Conservation (phyloP, 1,139 yeast genomes). For the Suhomyces bolitotheri region DNA sequence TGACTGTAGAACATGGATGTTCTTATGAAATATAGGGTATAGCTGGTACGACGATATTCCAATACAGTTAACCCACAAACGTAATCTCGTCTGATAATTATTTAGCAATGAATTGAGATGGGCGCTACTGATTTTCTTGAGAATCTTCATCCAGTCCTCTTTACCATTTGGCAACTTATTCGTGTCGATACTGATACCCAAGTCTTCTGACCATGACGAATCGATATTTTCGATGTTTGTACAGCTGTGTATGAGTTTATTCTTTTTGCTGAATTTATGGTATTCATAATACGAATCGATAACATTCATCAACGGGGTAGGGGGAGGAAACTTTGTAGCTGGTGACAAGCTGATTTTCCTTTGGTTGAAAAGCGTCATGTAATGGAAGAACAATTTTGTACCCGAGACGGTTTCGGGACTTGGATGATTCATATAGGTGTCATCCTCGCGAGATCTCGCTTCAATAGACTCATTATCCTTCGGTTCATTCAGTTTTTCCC, state of each 20-base stretch:
- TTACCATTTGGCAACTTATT: conserved; percentile 37
- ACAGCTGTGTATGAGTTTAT: conserved; percentile 23
- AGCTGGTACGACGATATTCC: conserved; percentile 42
- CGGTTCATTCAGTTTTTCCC: neutral
- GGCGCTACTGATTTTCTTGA: conserved; percentile 36
- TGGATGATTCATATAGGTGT: conserved; percentile 1
- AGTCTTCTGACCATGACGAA: conserved; percentile 27
- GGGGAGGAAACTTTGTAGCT: conserved; percentile 65
- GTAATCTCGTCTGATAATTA: conserved; percentile 35
- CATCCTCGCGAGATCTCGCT: neutral
- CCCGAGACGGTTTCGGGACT: conserved; percentile 5
- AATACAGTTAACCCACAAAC: conserved; percentile 45
- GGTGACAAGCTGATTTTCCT: conserved; percentile 74
- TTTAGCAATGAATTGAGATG: conserved; percentile 29
- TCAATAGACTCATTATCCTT: neutral
- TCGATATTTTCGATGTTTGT: conserved; percentile 22
- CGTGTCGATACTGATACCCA: conserved; percentile 29
- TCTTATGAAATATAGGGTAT: conserved; percentile 65
- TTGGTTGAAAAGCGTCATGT: conserved; percentile 50
- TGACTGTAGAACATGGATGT: conserved; percentile 73
- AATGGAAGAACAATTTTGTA: conserved; percentile 28
- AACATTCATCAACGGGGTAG: conserved; percentile 58
- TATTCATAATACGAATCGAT: conserved; percentile 54
- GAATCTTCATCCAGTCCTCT: conserved; percentile 39
- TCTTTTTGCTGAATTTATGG: conserved; percentile 31